Evolutionary conservation across 257 asterid genomes (phyloP), one percentile per base, ranked within the genome.

Genomic region (Solanum dulcamara): DNA sequence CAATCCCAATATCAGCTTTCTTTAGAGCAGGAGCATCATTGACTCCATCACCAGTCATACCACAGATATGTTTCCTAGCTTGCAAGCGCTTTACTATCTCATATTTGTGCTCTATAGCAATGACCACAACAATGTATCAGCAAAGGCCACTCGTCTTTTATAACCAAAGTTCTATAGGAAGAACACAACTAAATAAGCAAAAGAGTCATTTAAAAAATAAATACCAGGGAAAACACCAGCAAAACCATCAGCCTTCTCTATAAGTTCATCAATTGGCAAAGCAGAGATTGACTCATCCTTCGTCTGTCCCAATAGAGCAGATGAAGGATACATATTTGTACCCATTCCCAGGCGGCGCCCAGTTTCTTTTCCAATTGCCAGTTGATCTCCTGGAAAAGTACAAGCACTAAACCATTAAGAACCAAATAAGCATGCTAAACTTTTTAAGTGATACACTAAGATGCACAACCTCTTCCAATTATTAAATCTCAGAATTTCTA

Each of bases 1-100:
- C 99, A 86, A 96, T 96, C 55, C 99, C 99, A 40, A 96, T 96
- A 88, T 96, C 99, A 7, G 99, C 99, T 88, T 93, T 96, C 89
- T 96, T 96, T 81, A 96, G 88, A 68, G 99, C 99, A 80, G 99
- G 99, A 68, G 99, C 99, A 50, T 96, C 99, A 37, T 96, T 96
- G 62, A 96, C 99, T 42, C 99, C 99, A 89, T 96, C 99, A 80
- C 99, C 99, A 22, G 98, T 96, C 99, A 96, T 96, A 87, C 99
- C 99, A 85, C 99, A 96, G 32, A 96, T 95, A 88, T 96, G 99
- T 82, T 96, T 96, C 86, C 98, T 92, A 15, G 99, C 98, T 92
- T 96, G 99, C 84, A 96, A 92, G 81, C 99, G 98, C 91, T 94
- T 96, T 11, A 96, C 99, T 66, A 96, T 96, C 91, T 96, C 99